phyloP scores from a whole-genome alignment of 2,329 filamentous ascomycete genomes.

The Sclerotinia glacialis region DNA sequence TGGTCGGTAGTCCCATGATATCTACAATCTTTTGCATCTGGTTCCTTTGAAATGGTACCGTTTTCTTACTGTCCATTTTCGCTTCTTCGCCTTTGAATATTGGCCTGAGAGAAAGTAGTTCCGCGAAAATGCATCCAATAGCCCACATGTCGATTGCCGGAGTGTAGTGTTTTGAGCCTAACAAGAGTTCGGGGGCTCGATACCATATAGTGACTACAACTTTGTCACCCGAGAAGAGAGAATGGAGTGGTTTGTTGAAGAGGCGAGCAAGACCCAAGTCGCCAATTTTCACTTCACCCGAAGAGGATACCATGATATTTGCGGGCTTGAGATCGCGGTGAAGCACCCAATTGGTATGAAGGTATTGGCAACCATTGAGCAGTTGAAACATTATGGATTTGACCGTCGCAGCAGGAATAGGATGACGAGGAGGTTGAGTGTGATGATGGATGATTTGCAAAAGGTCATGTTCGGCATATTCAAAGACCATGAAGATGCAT shows the following conservation, averaged over 20 bases:
- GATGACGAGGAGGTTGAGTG: constrained; percentile 77
- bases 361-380: constrained; percentile 88
- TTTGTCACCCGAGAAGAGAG: constrained; percentile 90
- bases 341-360: constrained; percentile 95
- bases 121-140: constrained; percentile 95
- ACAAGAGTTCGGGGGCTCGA: constrained; percentile 85
- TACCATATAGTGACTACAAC: constrained; percentile 99
- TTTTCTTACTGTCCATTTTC: constrained; percentile 98
- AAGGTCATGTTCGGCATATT: constrained; percentile 96
- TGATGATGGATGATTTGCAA: constrained; percentile 98
- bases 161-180: constrained; percentile 94
- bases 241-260: constrained; percentile 91
- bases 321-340: constrained; percentile 96
- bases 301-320: constrained; percentile 96
- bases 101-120: constrained; percentile 81
- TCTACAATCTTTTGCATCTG: constrained; percentile 99
- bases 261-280: constrained; percentile 88
- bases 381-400: constrained; percentile 96
- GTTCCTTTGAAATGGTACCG: constrained; percentile 92
- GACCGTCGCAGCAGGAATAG: constrained; percentile 83
- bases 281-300: constrained; percentile 88
- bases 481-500: constrained; percentile 99
- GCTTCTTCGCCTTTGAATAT: constrained; percentile 99
- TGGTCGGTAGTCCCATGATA: constrained; percentile 85
- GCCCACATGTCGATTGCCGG: constrained; percentile 98